phyloP scores from a whole-genome alignment of 2,329 filamentous ascomycete genomes.

The Trichophyton equinum region DNA sequence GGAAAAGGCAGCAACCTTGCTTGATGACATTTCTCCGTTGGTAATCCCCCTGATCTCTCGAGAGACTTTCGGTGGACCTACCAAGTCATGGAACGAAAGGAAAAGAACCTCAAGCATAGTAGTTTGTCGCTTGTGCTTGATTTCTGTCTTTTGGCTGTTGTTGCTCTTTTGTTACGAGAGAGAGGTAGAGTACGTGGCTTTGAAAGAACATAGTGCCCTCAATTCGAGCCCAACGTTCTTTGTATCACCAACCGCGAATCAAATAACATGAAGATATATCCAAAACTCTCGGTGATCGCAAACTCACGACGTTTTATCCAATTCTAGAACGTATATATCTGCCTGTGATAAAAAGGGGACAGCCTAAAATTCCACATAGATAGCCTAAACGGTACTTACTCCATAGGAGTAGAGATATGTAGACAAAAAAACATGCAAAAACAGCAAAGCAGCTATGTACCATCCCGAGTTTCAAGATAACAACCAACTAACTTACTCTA shows the following conservation, averaged over 20 bases:
- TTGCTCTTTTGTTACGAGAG: too few species aligned
- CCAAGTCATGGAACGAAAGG: too few species aligned
- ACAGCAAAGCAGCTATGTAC: not conserved
- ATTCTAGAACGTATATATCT: not conserved
- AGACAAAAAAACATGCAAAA: not conserved
- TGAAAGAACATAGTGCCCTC: not conserved
- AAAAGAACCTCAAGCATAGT: too few species aligned
- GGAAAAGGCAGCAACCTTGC: not conserved
- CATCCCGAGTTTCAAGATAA: not conserved
- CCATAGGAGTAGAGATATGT: not conserved
- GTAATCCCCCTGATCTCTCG: too few species aligned
- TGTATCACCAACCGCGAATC: not conserved
- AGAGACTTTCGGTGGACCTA: too few species aligned
- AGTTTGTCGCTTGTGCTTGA: too few species aligned
- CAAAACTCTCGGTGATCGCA: not conserved
- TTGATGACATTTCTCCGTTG: too few species aligned
- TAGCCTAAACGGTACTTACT: not conserved
- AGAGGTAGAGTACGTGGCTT: too few species aligned
- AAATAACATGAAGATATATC: not conserved
- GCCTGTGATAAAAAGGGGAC: not conserved
- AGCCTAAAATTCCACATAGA: not conserved
- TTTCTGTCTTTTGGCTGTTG: too few species aligned
- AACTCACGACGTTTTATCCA: not conserved
- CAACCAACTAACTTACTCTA: slow-evolving; percentile 34
- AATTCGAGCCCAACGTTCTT: not conserved